Conservation (phyloP, 2,329 filamentous ascomycete genomes). For the Hypoxylon sp. region DNA sequence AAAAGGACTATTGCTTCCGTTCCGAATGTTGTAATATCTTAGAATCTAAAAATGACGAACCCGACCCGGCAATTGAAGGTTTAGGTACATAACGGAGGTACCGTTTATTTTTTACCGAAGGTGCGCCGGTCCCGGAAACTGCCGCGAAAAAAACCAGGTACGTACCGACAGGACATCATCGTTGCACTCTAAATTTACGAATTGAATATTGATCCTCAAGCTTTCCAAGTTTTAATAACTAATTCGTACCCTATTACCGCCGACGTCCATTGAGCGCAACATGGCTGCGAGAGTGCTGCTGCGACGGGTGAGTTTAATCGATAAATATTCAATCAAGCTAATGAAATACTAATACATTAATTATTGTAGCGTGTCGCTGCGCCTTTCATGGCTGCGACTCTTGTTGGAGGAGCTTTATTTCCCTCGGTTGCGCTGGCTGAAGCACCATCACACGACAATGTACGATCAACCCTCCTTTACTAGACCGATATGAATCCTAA, state of each 20-base stretch:
- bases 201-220: constrained; percentile 18
- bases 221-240: constrained; percentile 21
- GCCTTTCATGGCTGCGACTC: constrained; percentile 61
- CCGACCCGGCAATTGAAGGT: constrained; percentile 21
- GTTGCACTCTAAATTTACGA: constrained; percentile 21
- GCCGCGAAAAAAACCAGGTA: constrained; percentile 35
- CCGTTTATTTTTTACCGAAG: constrained; percentile 32
- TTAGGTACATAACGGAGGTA: no score
- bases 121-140: constrained; percentile 39
- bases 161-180: constrained; percentile 27
- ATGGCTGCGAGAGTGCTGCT: constrained; percentile 70
- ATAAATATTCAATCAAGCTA: constrained; percentile 18
- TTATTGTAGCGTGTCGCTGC: constrained; percentile 56
- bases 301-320: constrained; percentile 56
- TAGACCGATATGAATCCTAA: no score
- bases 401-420: constrained; percentile 47
- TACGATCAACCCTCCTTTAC: constrained; percentile 22
- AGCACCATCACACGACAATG: constrained; percentile 47
- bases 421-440: constrained; percentile 57
- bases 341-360: constrained; percentile 40
- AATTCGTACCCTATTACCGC: constrained; percentile 21
- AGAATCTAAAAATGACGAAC: no score
- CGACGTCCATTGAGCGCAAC: constrained; percentile 58
- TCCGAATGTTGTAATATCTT: no score
- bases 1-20: no score